phyloP scores from a whole-genome alignment of 352 stramenopile genomes.

The Pythium brachiatum region DNA sequence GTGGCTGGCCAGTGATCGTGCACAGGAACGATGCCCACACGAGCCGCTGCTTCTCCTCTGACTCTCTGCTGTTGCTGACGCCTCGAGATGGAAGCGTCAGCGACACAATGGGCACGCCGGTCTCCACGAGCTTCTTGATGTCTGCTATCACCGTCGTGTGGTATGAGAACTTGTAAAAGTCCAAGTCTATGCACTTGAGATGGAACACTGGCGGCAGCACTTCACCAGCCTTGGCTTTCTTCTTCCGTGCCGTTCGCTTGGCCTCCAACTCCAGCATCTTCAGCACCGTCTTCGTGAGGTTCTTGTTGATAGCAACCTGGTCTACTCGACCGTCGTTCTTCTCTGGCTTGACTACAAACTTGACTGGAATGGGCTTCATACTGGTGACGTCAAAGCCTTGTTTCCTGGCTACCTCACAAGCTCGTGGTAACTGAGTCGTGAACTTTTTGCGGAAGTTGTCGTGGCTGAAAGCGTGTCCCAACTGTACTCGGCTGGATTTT shows the following conservation, averaged over 20 bases:
- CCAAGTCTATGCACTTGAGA: too few species aligned
- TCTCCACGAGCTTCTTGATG: slow-evolving; percentile 8
- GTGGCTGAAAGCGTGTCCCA: slow-evolving; percentile 2
- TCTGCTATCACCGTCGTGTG: slow-evolving; percentile 6
- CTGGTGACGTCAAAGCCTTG: not conserved
- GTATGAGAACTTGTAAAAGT: not conserved
- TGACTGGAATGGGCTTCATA: slow-evolving; percentile 7
- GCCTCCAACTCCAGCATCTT: slow-evolving; percentile 1
- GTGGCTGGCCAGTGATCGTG: slow-evolving; percentile 6
- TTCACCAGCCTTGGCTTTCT: too few species aligned
- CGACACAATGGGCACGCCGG: not conserved
- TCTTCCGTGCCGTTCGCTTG: not conserved
- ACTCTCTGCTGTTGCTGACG: not conserved
- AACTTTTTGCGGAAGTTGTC: not conserved
- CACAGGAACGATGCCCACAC: slow-evolving; percentile 7
- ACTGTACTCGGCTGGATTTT: not conserved
- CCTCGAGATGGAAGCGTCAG: not conserved
- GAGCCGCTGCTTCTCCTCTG: not conserved
- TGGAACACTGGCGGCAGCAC: too few species aligned
- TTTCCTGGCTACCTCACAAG: not conserved
- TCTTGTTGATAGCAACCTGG: slow-evolving; percentile 5
- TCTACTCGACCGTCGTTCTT: not conserved
- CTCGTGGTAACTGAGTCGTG: not conserved
- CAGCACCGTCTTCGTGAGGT: not conserved
- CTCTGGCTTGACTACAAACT: not conserved